Evolutionary conservation across 805 yeast genomes (phyloP).

Genomic region (Danielia oregonensis): DNA sequence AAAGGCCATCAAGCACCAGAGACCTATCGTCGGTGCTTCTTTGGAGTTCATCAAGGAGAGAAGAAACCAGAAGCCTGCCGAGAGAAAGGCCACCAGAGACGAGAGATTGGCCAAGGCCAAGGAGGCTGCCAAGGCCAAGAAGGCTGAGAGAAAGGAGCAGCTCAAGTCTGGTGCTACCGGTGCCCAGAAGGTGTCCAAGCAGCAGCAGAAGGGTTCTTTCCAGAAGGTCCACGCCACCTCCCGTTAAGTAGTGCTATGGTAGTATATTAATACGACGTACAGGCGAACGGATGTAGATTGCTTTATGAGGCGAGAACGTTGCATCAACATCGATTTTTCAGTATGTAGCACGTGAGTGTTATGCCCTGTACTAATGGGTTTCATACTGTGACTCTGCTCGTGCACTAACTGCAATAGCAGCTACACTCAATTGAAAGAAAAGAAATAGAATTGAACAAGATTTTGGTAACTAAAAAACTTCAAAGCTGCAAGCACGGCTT

Average conservation of each 20-base stretch:
- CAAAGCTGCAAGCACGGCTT: too few species aligned
- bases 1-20: slow-evolving; percentile 97
- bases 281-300: too few species aligned
- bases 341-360: slow-evolving; percentile 2
- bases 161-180: slow-evolving; percentile 80
- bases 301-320: too few species aligned
- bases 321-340: too few species aligned
- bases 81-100: slow-evolving; percentile 96
- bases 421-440: too few species aligned
- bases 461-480: slow-evolving; percentile 4
- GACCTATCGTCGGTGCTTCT: slow-evolving; percentile 99
- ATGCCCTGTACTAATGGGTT: too few species aligned
- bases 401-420: too few species aligned
- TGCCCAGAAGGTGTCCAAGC: slow-evolving; percentile 76
- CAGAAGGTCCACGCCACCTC: slow-evolving; percentile 95
- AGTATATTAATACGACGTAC: too few species aligned
- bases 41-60: slow-evolving; percentile 97
- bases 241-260: slow-evolving; percentile 73
- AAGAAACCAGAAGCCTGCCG: slow-evolving; percentile 93
- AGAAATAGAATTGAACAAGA: not conserved
- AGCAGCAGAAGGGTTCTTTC: slow-evolving; percentile 97
- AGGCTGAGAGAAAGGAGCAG: slow-evolving; percentile 92
- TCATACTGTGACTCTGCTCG: too few species aligned
- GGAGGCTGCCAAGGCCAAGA: slow-evolving; percentile 86
- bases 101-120: slow-evolving; percentile 79